Base-by-base conservation (phyloP, 2,329 filamentous ascomycete genomes). In the Nannizziopsis barbatae region DNA sequence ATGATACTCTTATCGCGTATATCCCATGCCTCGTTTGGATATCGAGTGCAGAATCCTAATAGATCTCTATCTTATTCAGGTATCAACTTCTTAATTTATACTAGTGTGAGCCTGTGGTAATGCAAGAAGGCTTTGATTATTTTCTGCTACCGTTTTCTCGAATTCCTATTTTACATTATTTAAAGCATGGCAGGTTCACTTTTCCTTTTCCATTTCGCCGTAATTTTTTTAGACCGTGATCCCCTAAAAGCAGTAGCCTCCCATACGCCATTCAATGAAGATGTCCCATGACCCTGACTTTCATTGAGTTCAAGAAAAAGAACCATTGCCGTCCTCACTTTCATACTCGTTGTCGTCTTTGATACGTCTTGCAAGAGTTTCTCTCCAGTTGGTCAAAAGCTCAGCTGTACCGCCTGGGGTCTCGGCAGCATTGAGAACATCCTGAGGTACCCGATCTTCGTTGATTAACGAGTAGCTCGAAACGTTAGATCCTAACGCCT, bases 371-470 rank as follows among this genome's bases (percentile, higher is more conserved):
- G 68, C 65, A 50, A 75, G 56, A 49, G 77, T 73, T 36, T 81
- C 75, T 60, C 79, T 80, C 86, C 85, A 90, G 60, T 82, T 77
- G 55, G 75, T 75, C 52, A 84, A 79, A 68, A 92, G 89, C 66
- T 94, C 88, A 52, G 82, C 75, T 70, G 96, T 75, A 0, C 83
- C 84, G 2, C 84, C 85, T 48, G 85, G 79, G 2, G 84, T 84
- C 1, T 75, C 75, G 27, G 75, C 76, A 1, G 79, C 79, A 59
- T 82, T 79, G 1, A 95, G 89, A 1, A 96, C 87, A 57, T 98
- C 92, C 64, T 83, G 88, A 0, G 92, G 92, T 57, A 98, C 46
- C 32, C 41, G 43, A 31, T 49, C 39, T 15, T 38, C 33, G 11
- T 38, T 37, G 7, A 49, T 49, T 18, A 43, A 12, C 5, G 46